These are phyloP conservation scores for Xerocomellus intermedius DNA, from an alignment of 768 basidiomycete genomes.

Conservation along the genomic window DNA sequence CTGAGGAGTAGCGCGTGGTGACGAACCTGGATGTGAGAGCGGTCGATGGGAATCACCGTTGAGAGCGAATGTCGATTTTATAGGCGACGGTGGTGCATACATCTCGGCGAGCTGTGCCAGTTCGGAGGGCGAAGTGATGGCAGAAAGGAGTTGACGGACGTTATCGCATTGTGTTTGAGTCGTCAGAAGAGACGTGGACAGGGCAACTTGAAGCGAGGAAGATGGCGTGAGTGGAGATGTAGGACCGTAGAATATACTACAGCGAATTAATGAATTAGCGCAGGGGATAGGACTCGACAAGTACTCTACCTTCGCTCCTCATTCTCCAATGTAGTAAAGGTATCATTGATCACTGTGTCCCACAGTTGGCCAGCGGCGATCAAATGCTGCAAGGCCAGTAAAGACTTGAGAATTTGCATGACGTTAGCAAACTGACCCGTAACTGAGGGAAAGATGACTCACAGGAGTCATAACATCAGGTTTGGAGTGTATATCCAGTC, in stretches of 20 bases:
- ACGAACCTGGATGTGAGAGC: slow-evolving; percentile 41
- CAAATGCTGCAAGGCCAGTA: slow-evolving; percentile 64
- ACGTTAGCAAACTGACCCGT: neutral
- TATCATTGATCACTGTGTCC: slow-evolving; percentile 73
- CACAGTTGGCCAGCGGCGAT: slow-evolving; percentile 66
- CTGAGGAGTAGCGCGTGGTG: slow-evolving; percentile 17
- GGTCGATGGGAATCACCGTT: slow-evolving; percentile 38
- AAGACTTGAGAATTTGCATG: slow-evolving; percentile 44
- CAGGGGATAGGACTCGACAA: neutral
- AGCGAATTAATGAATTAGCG: slow-evolving; percentile 4
- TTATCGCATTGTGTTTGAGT: slow-evolving; percentile 82
- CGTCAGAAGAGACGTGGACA: slow-evolving; percentile 71
- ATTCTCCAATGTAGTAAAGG: slow-evolving; percentile 59
- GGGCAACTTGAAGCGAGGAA: slow-evolving; percentile 56
- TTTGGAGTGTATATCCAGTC: slow-evolving; percentile 30
- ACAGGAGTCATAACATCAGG: slow-evolving; percentile 55
- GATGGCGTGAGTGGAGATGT: slow-evolving; percentile 35
- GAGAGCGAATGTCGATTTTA: slow-evolving; percentile 24
- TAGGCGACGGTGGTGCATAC: slow-evolving; percentile 80
- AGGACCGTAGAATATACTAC: slow-evolving; percentile 40
- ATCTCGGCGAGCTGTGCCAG: slow-evolving; percentile 81
- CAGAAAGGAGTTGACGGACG: slow-evolving; percentile 73
- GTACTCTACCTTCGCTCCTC: slow-evolving; percentile 63
- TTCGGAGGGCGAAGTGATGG: slow-evolving; percentile 68
- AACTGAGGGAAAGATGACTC: slow-evolving; percentile 26